Evolutionary conservation across 176 grass and related monocot species (phyloP).

Genomic region (Ananas comosus): DNA sequence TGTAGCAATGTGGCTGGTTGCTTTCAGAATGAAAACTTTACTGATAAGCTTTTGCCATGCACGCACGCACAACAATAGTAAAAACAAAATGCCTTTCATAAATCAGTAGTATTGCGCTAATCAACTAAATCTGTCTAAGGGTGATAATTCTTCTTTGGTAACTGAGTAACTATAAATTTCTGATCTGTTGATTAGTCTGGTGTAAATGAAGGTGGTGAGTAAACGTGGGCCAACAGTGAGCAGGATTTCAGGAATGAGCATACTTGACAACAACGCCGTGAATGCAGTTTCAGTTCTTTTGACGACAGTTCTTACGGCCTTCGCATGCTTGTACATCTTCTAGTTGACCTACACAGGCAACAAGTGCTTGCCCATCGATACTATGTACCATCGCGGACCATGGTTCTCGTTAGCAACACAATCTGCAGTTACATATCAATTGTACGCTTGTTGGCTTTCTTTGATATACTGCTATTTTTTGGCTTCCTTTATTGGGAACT

Average conservation of each 20-base stretch:
- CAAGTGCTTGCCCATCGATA: neutral
- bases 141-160: neutral
- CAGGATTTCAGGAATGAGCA: slow-evolving; percentile 68
- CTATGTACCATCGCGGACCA: neutral
- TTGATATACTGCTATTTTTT: no score
- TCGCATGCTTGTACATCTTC: slow-evolving; percentile 59
- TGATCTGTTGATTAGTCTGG: neutral
- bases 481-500: no score
- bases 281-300: slow-evolving; percentile 71
- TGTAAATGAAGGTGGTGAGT: slow-evolving; percentile 67
- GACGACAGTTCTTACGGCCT: slow-evolving; percentile 56
- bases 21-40: no score
- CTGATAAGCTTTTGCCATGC: no score
- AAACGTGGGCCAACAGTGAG: slow-evolving; percentile 58
- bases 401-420: no score
- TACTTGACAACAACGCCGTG: slow-evolving; percentile 81
- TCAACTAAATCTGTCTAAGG: slow-evolving; percentile 4
- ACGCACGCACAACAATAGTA: no score
- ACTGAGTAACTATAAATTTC: neutral
- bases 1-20: no score
- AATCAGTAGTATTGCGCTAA: no score
- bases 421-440: no score
- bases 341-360: slow-evolving; percentile 10
- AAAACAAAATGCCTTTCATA: no score
- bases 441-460: no score